phyloP scores from a whole-genome alignment of 2,329 filamentous ascomycete species.

The Pseudocercospora musae region DNA sequence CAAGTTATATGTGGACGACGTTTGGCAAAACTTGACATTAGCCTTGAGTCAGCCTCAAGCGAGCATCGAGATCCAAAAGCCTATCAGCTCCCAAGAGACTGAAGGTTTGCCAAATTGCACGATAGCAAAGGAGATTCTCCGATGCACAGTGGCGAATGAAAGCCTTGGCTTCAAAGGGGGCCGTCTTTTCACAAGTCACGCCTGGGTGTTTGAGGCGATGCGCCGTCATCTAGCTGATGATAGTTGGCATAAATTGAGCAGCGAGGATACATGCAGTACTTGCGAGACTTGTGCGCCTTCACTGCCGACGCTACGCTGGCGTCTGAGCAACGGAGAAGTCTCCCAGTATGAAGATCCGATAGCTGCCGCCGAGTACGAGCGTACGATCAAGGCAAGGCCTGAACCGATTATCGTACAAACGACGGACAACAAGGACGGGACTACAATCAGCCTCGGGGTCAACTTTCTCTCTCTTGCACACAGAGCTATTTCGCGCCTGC shows the following conservation, averaged over 20 bases:
- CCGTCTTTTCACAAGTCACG: not conserved
- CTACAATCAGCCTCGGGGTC: conserved; percentile 25
- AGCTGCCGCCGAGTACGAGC: conserved; percentile 51
- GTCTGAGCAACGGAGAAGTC: conserved; percentile 32
- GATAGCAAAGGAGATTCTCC: conserved; percentile 3
- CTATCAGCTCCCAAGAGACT: not conserved
- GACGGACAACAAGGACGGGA: not conserved
- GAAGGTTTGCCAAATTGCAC: conserved; percentile 1
- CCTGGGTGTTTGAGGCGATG: conserved; percentile 29
- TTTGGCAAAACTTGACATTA: conserved; percentile 3
- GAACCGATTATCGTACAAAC: conserved; percentile 20
- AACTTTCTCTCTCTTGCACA: conserved; percentile 33
- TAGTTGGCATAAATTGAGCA: conserved; percentile 18
- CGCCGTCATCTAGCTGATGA: conserved; percentile 19
- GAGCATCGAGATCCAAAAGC: not conserved
- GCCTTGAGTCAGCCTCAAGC: not conserved
- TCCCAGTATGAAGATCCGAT: conserved; percentile 51
- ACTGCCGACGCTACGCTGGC: conserved; percentile 41
- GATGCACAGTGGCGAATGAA: not conserved
- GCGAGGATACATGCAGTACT: not conserved
- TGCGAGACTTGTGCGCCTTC: conserved; percentile 38
- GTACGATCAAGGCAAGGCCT: conserved; percentile 50
- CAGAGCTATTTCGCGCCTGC: conserved; percentile 26
- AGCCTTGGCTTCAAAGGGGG: no score
- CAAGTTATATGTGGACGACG: conserved; percentile 5